Evolutionary conservation across 225 moss, liverwort and hornwort genomes (phyloP), one percentile per base, ranked within the genome.

Genomic region (Physcomitrellopsis africana): DNA sequence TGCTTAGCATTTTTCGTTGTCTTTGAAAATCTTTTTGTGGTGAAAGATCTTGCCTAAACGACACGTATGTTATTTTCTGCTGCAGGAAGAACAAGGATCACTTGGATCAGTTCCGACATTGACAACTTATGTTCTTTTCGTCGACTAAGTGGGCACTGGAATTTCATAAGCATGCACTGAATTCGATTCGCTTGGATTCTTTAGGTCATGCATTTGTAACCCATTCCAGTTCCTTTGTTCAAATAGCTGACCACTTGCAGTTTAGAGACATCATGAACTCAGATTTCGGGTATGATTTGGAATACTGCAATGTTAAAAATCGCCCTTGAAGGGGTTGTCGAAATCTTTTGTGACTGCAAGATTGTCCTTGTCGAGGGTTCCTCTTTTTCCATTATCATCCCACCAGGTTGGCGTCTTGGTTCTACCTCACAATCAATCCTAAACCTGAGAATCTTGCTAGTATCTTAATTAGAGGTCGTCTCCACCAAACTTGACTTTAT

Each of bases 51-150:
- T 67, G 23, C 58, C 51, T 77, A 68, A 73, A 27, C 26, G 65
- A 45, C 23, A 37, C 47, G 1, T 47, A 53, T 54, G 76, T 57
- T 60, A 49, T 65, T 32, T 67, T 73, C 11, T 77, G 49, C 0
- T 75, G 76, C 76, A 86, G 86, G 83, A 86, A 83, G 69, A 86
- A 81, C 65, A 81, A 81, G 73, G 86, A 83, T 32, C 86, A 86
- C 52, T 67, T 81, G 75, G 74, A 76, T 76, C 61, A 86, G 73
- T 86, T 86, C 65, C 78, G 78, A 48, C 83, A 83, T 73, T 86
- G 78, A 83, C 41, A 45, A 43, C 4, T 18, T 0, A 69, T 43
- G 12, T 32, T 24, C 9, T 51, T 37, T 3, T 58, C 42, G 48
- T 20, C 55, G 32, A 37, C 32, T 37, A 37, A 37, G 0, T 37